These are phyloP conservation scores for Lindgomyces ingoldianus DNA, from an alignment of 495 filamentous ascomycete species.

Conservation along the genomic window DNA sequence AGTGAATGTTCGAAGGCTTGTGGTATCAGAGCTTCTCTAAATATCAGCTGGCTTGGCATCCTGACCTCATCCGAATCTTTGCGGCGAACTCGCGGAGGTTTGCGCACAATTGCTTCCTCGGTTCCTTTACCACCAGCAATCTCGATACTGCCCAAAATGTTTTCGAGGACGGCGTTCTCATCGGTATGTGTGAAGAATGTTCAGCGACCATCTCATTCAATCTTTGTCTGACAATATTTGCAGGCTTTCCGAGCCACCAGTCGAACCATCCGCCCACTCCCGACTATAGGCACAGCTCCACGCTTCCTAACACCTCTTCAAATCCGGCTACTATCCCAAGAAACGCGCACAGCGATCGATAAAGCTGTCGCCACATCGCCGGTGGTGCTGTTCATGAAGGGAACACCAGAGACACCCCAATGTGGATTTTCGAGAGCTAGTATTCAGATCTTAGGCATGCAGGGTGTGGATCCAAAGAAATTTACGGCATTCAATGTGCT, in stretches of 20 bases:
- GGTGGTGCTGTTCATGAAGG: slow-evolving; percentile 98
- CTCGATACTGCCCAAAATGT: slow-evolving; percentile 20
- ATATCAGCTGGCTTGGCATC: not conserved
- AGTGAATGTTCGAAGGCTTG: too few relatives aligned
- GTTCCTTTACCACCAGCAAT: not conserved
- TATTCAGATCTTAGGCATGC: slow-evolving; percentile 90
- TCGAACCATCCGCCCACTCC: slow-evolving; percentile 25
- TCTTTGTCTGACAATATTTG: slow-evolving; percentile 1
- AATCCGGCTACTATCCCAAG: slow-evolving; percentile 71
- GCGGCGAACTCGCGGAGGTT: slow-evolving; percentile 29
- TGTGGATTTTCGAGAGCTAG: slow-evolving; percentile 95
- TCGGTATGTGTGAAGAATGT: slow-evolving; percentile 14
- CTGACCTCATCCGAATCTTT: slow-evolving; percentile 20
- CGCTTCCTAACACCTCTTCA: slow-evolving; percentile 43
- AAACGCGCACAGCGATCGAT: slow-evolving; percentile 78
- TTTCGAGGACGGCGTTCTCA: slow-evolving; percentile 28
- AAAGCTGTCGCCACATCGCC: slow-evolving; percentile 80
- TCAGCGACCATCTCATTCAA: not conserved
- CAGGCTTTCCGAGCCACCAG: slow-evolving; percentile 32
- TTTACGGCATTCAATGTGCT: slow-evolving; percentile 96
- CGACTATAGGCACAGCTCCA: slow-evolving; percentile 16
- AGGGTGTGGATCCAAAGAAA: slow-evolving; percentile 94
- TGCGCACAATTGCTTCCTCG: slow-evolving; percentile 3
- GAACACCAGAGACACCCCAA: slow-evolving; percentile 94
- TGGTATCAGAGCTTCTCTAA: too few relatives aligned